phyloP scores from a whole-genome alignment of 2,329 filamentous ascomycete species.

The Coniella lustricola region DNA sequence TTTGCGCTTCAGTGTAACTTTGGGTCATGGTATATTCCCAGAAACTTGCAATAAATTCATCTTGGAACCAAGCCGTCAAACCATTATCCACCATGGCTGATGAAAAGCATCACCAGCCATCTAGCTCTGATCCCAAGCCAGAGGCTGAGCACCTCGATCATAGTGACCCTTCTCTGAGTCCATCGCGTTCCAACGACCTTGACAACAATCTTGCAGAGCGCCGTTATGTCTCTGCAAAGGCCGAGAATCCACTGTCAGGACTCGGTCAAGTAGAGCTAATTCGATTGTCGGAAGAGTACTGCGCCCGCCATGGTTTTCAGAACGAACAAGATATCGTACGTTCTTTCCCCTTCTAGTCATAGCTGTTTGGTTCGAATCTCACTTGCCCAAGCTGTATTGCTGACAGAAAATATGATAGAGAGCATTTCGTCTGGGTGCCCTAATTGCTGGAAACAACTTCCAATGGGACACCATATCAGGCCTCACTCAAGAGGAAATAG shows the following conservation, averaged over 20 bases:
- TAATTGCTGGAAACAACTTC: slow-evolving; percentile 47
- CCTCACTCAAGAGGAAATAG: slow-evolving; percentile 51
- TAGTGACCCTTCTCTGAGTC: not conserved
- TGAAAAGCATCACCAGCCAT: slow-evolving; percentile 20
- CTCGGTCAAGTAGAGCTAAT: slow-evolving; percentile 40
- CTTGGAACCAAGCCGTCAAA: not conserved
- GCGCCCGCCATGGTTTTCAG: slow-evolving; percentile 45
- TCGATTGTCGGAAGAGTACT: slow-evolving; percentile 52
- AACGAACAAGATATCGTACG: slow-evolving; percentile 42
- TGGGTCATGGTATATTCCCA: no score
- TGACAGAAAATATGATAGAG: slow-evolving; percentile 21
- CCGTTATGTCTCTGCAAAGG: slow-evolving; percentile 29
- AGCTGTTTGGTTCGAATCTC: no score
- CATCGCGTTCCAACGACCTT: not conserved
- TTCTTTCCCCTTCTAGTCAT: not conserved
- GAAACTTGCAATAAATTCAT: not conserved
- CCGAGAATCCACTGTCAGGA: slow-evolving; percentile 36
- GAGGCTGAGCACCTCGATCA: slow-evolving; percentile 23
- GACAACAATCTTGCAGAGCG: slow-evolving; percentile 25
- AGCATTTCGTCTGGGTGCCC: slow-evolving; percentile 52
- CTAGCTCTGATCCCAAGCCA: slow-evolving; percentile 21
- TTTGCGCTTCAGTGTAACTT: no score
- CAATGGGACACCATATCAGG: slow-evolving; percentile 43
- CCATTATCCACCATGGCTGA: slow-evolving; percentile 3
- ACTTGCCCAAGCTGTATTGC: not conserved